Evolutionary conservation across 1,139 yeast genomes (phyloP).

Genomic region (Taphrina populina): DNA sequence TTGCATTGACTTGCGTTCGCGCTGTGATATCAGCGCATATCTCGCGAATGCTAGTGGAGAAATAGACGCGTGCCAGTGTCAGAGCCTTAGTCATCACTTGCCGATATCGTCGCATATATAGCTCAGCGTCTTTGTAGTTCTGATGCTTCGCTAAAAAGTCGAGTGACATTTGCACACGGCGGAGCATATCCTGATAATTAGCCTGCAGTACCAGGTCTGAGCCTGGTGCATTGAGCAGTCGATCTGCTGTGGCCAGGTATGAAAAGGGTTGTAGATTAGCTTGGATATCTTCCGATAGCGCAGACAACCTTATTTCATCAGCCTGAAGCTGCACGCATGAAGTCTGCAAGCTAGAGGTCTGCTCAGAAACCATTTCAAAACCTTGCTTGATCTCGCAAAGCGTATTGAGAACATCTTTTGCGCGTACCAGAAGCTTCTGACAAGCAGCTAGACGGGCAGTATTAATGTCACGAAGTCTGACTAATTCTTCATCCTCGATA

Average conservation of each 20-base stretch:
- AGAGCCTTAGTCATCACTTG: constrained; percentile 84
- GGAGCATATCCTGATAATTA: constrained; percentile 56
- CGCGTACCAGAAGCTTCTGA: constrained; percentile 48
- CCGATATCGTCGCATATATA: constrained; percentile 69
- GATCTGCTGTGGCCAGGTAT: constrained; percentile 66
- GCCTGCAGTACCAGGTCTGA: constrained; percentile 61
- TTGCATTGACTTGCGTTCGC: constrained; percentile 43
- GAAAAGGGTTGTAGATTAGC: constrained; percentile 62
- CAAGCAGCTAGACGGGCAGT: constrained; percentile 44
- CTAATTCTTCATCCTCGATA: constrained; percentile 1
- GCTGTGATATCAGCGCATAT: constrained; percentile 51
- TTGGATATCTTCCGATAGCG: constrained; percentile 54
- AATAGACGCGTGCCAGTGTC: constrained; percentile 68
- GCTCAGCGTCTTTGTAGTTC: constrained; percentile 66
- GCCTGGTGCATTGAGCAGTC: constrained; percentile 68
- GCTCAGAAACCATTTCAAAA: constrained; percentile 58
- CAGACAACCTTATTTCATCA: constrained; percentile 52
- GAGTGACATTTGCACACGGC: constrained; percentile 61
- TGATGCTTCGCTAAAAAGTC: constrained; percentile 50
- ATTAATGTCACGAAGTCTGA: not conserved
- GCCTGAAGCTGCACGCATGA: constrained; percentile 57
- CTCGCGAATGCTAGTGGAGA: constrained; percentile 56
- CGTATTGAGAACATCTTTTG: constrained; percentile 49
- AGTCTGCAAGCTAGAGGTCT: constrained; percentile 63
- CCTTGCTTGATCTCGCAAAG: constrained; percentile 52